Evolutionary conservation across 495 filamentous ascomycete species (phyloP), one percentile per base, ranked within the genome.

Genomic region (Penicillium psychrofluorescens): DNA sequence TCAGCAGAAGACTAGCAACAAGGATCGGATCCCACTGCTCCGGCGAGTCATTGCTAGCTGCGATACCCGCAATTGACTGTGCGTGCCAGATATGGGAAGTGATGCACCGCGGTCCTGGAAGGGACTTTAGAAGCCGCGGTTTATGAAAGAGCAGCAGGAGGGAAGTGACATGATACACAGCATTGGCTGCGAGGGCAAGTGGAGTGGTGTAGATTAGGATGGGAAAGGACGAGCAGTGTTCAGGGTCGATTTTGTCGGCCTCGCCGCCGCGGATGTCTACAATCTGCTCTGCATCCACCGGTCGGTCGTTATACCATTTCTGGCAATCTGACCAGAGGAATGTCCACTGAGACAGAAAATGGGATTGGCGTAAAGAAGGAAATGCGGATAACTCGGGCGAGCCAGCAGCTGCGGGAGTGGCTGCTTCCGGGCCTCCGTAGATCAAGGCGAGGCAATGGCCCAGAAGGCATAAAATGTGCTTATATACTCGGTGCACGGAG

Each of bases 31-130:
- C 56, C 50, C 54, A 59, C 37, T 59, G 56, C 30, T 59, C 53
- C 1, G 54, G 48, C 0, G 56, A 57, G 15, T 59, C 56, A 44
- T 59, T 59, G 9, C 54, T 54, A 8, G 50, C 45, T 3, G 48
- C 44, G 4, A 59, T 57, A 2, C 56, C 56, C 13, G 56, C 53
- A 5, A 59, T 59, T 0, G 56, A 51, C 14, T 59, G 56, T 7
- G 56, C 56, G 37, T 59, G 56, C 56, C 56, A 59, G 14, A 59
- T 59, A 37, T 59, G 50, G 7, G 56, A 59, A 0, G 56, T 59
- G 11, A 54, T 53, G 22, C 47, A 54, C 2, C 56, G 41, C 10
- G 56, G 50, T n/a, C 56, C 56, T 1, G 56, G 56, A 7, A 59
- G 37, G 2, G 56, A 56, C 28, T 59, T 59, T 6, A 59, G 14